These are phyloP conservation scores for Allantophomopsis lycopodina DNA, from an alignment of 2,329 filamentous ascomycete genomes.

Conservation along the genomic window DNA sequence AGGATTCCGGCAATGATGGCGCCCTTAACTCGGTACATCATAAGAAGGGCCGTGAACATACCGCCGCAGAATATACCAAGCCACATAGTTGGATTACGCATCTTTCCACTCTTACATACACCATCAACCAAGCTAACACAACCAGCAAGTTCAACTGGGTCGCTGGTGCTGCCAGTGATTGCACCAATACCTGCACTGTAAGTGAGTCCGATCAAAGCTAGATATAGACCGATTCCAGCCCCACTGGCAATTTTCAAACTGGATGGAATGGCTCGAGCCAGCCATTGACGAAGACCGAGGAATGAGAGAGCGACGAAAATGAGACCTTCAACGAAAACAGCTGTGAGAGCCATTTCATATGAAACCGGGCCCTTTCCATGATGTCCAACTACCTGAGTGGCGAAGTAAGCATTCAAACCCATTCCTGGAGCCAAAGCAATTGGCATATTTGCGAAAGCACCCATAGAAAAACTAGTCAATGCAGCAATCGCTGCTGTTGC, in stretches of 20 bases:
- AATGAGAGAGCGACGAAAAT: conserved; percentile 72
- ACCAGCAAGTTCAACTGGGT: conserved; percentile 64
- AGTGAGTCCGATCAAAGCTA: conserved; percentile 55
- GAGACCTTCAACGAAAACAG: conserved; percentile 80
- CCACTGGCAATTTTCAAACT: conserved; percentile 81
- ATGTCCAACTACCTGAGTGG: conserved; percentile 62
- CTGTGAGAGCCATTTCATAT: conserved; percentile 65
- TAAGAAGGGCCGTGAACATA: conserved; percentile 63
- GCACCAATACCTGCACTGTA: conserved; percentile 75
- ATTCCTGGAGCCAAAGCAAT: conserved; percentile 62
- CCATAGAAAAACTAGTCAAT: conserved; percentile 71
- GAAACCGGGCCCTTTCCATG: conserved; percentile 63
- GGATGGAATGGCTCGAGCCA: conserved; percentile 68
- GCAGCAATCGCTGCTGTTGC: conserved; percentile 75
- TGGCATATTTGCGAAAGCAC: conserved; percentile 63
- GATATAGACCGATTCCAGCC: conserved; percentile 74
- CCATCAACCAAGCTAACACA: conserved; percentile 22
- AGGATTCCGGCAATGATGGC: conserved; percentile 75
- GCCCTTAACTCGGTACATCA: conserved; percentile 79
- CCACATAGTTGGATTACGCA: conserved; percentile 78
- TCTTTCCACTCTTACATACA: conserved; percentile 54
- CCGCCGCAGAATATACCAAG: conserved; percentile 80
- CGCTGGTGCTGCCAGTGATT: conserved; percentile 52
- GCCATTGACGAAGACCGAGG: conserved; percentile 75
- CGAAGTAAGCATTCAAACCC: conserved; percentile 80